These are phyloP conservation scores for Cytospora chrysosperma DNA, from an alignment of 2,329 filamentous ascomycete species.

Conservation along the genomic window DNA sequence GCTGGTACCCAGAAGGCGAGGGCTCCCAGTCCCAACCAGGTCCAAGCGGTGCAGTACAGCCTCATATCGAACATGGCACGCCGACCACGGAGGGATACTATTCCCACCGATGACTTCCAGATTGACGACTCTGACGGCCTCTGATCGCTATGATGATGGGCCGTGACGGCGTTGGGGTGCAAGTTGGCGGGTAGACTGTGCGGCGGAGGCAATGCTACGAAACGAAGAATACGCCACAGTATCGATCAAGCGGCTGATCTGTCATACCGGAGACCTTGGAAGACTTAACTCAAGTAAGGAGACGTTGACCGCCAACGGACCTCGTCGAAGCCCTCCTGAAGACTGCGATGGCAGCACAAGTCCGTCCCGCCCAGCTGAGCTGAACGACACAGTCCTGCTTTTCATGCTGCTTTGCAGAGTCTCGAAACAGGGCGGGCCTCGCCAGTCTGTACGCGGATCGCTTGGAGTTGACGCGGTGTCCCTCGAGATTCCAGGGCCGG, in stretches of 20 bases:
- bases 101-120: neutral
- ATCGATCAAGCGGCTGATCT: neutral
- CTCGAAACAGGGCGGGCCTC: too few relatives aligned
- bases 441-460: too few relatives aligned
- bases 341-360: too few relatives aligned
- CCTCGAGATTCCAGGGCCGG: neutral
- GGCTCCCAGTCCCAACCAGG: neutral
- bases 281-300: too few relatives aligned
- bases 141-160: neutral
- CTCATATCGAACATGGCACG: neutral
- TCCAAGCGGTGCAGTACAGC: neutral
- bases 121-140: neutral
- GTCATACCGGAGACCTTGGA: neutral
- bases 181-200: neutral
- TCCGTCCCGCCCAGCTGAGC: too few relatives aligned
- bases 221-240: neutral
- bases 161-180: neutral
- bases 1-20: constrained; percentile 17
- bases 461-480: neutral
- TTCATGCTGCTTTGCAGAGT: too few relatives aligned
- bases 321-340: too few relatives aligned
- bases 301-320: too few relatives aligned
- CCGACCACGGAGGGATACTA: constrained; percentile 13
- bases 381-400: too few relatives aligned
- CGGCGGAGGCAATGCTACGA: neutral